Evolutionary conservation across 148 eudicot species (phyloP), one percentile per base, ranked within the genome.

Genomic region (Vaccinium myrtillus): DNA sequence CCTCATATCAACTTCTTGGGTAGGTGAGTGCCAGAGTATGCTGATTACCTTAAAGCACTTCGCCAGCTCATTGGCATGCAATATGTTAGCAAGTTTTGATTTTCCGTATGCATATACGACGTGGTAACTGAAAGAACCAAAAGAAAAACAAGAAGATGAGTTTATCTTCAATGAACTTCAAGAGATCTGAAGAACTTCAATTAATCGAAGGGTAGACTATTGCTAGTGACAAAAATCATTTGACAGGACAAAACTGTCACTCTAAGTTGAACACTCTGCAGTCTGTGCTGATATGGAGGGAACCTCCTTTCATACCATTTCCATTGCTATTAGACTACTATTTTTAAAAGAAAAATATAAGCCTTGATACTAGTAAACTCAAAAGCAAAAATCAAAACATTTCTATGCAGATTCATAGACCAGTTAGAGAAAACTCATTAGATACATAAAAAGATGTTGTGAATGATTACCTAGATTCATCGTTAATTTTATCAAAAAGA

Each of bases 21-120:
- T 14, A 51, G 50, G 71, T 51, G 15, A 67, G 43, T 25, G 23
- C 25, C 51, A 67, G 36, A 63, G 75, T 76, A 81, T 25, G 59
- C 18, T 27, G 76, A 78, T 15, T 91, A 95, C 98, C 98, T 91
- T 90, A n/a, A 95, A 84, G 83, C 83, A 89, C 85, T 87, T 91
- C 83, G 97, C 77, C 25, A 93, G 94, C 88, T 91, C 98, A 27
- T 90, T 89, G 12, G 95, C 93, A 81, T 94, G 95, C 90, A 94
- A 87, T 84, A 94, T 87, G 82, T 94, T 95, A 14, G 95, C 95
- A 48, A 95, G 94, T 88, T 95, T 95, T 70, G 98, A 95, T 87
- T 93, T 95, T 51, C 98, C 98, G 83, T 94, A 95, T 36, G 98
- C 98, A 79, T 82, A 85, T 25, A 90, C 13, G 76, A 83, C 87